Base-by-base conservation (phyloP, 108 stramenopile genomes). In the Skeletonema tropicum region DNA sequence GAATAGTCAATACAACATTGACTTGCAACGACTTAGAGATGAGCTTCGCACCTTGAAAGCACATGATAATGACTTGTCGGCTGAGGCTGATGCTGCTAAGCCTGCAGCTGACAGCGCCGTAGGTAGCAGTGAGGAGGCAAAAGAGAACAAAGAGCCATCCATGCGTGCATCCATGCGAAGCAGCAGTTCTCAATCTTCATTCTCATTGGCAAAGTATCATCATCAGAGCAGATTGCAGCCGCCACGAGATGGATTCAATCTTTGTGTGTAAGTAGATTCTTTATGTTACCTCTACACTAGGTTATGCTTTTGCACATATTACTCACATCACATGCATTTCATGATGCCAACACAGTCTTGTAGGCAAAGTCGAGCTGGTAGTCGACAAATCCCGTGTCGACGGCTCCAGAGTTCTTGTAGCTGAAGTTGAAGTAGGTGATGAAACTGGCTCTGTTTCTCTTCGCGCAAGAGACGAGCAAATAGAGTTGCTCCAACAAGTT, bases 391-490 rank as follows among this genome's bases (percentile, higher is more conserved):
- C 64, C 23, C 80, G 94, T 26, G 94, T 94, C 15, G 94, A 94
- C 80, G 79, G 86, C 25, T 87, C 91, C 19, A 74, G 91, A 25
- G 90, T 94, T 14, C 83, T 90, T 49, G 79, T 94, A 9, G 94
- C 94, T 1, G 94, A 94, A 79, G 89, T 92, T 10, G 87, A 86
- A 70, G 87, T 94, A 0, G 94, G 94, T 14, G 94, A 94, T 65
- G 91, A 88, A 45, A 85, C 91, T 5, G 94, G 94, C 4, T 83
- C 73, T 26, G 86, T 90, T 12, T 92, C 87, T 13, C 75, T 94
- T n/a, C 81, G 94, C 21, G 94, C 94, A 5, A 62, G 94, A 63
- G 94, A 94, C 66, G 88, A 91, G 3, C 94, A 94, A 64, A 94
- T 94, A 52, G 89, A 92, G 60, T n/a, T 90, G 19, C 74, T 94